phyloP scores from a whole-genome alignment of 164 flowering plant genomes.

The Berberis vulgaris region DNA sequence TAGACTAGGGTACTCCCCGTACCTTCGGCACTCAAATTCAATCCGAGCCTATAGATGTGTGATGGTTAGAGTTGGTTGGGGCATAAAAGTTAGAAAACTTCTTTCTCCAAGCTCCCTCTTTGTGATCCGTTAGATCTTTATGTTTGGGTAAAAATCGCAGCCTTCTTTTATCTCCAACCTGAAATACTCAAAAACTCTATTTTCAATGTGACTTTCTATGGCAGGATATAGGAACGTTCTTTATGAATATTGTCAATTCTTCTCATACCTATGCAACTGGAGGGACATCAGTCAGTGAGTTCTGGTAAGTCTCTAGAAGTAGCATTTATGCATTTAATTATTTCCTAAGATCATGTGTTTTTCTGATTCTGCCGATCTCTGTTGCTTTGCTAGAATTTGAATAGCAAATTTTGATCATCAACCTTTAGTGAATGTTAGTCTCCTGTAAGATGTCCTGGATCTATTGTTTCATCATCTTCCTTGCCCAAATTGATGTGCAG shows the following conservation, averaged over 20 bases:
- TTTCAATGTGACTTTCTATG: neutral
- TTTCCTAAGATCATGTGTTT: neutral
- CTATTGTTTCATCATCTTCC: neutral
- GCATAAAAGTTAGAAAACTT: too few relatives aligned
- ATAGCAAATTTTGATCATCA: neutral
- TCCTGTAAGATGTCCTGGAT: neutral
- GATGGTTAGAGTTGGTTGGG: too few relatives aligned
- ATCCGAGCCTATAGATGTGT: too few relatives aligned
- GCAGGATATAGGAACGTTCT: conserved; percentile 64
- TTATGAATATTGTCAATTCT: conserved; percentile 78
- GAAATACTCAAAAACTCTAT: neutral
- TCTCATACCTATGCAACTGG: conserved; percentile 94
- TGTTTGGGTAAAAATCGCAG: too few relatives aligned
- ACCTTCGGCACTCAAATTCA: too few relatives aligned
- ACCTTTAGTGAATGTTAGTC: neutral
- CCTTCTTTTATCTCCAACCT: too few relatives aligned
- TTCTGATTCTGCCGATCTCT: neutral
- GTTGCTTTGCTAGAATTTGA: neutral
- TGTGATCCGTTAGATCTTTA: too few relatives aligned
- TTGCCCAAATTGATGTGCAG: conserved; percentile 23
- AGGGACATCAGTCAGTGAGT: conserved; percentile 78
- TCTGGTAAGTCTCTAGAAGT: conserved; percentile 45
- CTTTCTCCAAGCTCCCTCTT: too few relatives aligned
- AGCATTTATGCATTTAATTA: neutral
- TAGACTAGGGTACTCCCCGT: too few relatives aligned